phyloP scores from a whole-genome alignment of 768 basidiomycete genomes.

The Tulasnella sp. region DNA sequence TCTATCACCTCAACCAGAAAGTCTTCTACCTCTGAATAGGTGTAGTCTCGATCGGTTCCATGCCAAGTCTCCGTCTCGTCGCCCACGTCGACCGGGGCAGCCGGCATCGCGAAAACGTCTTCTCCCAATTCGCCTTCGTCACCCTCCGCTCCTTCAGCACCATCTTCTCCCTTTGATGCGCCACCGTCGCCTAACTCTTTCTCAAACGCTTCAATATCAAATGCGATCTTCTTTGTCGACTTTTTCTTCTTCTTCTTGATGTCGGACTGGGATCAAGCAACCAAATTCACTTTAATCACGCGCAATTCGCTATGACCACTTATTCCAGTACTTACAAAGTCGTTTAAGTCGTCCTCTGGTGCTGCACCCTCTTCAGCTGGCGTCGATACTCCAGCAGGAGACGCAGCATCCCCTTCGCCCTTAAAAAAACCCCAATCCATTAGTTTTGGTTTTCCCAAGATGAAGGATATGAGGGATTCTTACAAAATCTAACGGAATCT shows the following conservation, averaged over 20 bases:
- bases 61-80: conserved; percentile 81
- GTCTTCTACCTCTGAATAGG: conserved; percentile 77
- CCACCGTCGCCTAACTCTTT: conserved; percentile 67
- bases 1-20: too few species aligned
- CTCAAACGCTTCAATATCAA: conserved; percentile 92
- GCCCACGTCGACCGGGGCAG: conserved; percentile 66
- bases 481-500: conserved; percentile 63
- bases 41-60: conserved; percentile 90
- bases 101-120: conserved; percentile 51
- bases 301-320: background rate
- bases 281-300: background rate
- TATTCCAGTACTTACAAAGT: background rate
- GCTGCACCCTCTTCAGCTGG: conserved; percentile 37
- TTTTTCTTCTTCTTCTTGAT: conserved; percentile 50
- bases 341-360: background rate
- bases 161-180: conserved; percentile 51
- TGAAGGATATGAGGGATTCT: conserved; percentile 8
- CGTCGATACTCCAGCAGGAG: conserved; percentile 36
- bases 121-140: conserved; percentile 86
- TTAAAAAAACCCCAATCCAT: background rate
- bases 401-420: background rate
- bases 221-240: conserved; percentile 82
- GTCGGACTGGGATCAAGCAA: conserved; percentile 39
- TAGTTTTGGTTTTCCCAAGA: background rate
- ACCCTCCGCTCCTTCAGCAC: conserved; percentile 56